A percentile compares a stretch with the other conserved stretches of the same genome.
Evolutionary conservation across 2,329 filamentous ascomycete genomes (phyloP).

Genomic region (Aspergillus costaricaensis): DNA sequence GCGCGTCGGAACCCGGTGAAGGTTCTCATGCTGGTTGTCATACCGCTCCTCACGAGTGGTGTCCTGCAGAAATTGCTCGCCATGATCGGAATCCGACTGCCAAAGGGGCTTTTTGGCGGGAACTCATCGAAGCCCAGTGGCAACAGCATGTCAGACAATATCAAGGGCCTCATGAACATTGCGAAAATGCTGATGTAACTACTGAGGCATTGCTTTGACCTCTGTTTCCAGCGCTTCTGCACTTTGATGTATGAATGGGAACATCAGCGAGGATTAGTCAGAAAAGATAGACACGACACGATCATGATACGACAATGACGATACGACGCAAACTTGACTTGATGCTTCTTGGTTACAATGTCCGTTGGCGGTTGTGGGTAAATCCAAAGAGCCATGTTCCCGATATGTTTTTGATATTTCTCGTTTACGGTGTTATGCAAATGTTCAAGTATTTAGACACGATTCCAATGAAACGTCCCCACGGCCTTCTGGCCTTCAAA

Average conservation of each 20-base stretch:
- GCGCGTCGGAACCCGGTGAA: conserved; percentile 82
- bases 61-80: conserved; percentile 75
- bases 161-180: conserved; percentile 36
- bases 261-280: neutral
- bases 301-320: conserved; percentile 27
- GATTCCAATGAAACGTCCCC: neutral
- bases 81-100: conserved; percentile 77
- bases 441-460: neutral
- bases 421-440: neutral
- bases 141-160: conserved; percentile 34
- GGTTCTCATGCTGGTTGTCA: conserved; percentile 81
- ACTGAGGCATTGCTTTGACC: neutral
- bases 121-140: conserved; percentile 14
- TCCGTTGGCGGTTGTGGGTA: conserved; percentile 13
- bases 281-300: conserved; percentile 15
- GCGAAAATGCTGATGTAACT: conserved; percentile 41
- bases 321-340: conserved; percentile 15
- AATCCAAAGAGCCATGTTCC: neutral
- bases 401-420: neutral
- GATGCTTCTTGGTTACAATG: conserved; percentile 9
- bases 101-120: conserved; percentile 55
- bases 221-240: no score
- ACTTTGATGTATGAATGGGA: neutral
- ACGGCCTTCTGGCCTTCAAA: neutral
- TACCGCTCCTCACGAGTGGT: conserved; percentile 84